phyloP scores from a whole-genome alignment of 345 rosid species.

The Populus davidiana region DNA sequence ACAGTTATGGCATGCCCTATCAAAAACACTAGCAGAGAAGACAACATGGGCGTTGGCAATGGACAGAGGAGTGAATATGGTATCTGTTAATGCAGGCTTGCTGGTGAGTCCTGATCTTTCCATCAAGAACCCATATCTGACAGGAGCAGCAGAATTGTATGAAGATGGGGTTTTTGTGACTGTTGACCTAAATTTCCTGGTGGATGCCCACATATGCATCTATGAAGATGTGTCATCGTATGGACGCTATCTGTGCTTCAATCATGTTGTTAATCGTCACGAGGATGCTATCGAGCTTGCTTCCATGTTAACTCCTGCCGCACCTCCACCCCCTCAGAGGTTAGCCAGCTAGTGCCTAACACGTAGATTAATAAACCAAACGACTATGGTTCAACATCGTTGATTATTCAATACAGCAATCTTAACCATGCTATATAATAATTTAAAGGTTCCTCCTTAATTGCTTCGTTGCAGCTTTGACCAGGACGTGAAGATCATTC shows the following conservation, averaged over 20 bases:
- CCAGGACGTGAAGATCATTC: conserved; percentile 34
- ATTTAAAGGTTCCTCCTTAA: neutral
- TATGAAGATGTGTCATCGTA: conserved; percentile 53
- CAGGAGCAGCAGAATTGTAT: conserved; percentile 79
- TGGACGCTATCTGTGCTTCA: conserved; percentile 65
- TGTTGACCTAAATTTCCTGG: conserved; percentile 42
- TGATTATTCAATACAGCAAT: neutral
- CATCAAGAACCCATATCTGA: conserved; percentile 46
- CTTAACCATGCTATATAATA: neutral
- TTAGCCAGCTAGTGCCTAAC: neutral
- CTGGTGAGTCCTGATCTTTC: conserved; percentile 41
- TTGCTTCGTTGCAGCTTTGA: conserved; percentile 24
- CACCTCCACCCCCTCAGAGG: conserved; percentile 33
- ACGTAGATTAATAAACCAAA: too few relatives aligned
- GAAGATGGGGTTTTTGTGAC: conserved; percentile 61
- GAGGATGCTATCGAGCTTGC: conserved; percentile 47
- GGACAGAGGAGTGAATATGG: conserved; percentile 67
- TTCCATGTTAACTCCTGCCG: conserved; percentile 27
- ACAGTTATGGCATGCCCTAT: conserved; percentile 66
- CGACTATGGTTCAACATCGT: neutral
- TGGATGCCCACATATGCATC: conserved; percentile 55
- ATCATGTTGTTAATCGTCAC: conserved; percentile 36
- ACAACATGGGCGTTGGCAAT: conserved; percentile 77
- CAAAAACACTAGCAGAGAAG: conserved; percentile 65
- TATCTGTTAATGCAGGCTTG: conserved; percentile 55